A percentile compares a stretch with the other conserved stretches of the same genome.
Conservation (phyloP, 148 eudicot species). For the Arbutus unedo region DNA sequence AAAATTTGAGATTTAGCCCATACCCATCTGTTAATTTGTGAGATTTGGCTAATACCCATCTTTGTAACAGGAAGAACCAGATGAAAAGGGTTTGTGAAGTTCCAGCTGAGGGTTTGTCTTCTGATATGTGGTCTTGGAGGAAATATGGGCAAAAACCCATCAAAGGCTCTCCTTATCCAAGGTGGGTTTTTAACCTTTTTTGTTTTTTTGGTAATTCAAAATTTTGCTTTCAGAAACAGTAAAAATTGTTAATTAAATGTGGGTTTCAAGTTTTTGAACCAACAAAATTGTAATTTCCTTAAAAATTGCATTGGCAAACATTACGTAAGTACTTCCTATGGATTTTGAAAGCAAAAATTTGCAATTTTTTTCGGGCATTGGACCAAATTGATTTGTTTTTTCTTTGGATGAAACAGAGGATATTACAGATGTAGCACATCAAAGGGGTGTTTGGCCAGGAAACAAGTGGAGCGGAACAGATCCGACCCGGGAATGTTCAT, state of each 20-base stretch:
- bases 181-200: conserved; percentile 34
- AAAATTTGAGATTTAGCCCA: not conserved
- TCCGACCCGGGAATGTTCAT: conserved; percentile 90
- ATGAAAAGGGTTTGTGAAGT: conserved; percentile 82
- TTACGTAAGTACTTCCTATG: not conserved
- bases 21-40: conserved; percentile 3
- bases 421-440: conserved; percentile 45
- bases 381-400: not conserved
- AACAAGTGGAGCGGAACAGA: conserved; percentile 84
- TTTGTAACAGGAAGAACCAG: conserved; percentile 57
- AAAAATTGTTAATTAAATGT: not conserved
- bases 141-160: conserved; percentile 98
- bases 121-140: conserved; percentile 97
- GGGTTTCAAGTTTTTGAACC: not conserved
- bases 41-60: not conserved
- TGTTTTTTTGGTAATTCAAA: not conserved
- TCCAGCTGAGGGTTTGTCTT: conserved; percentile 77
- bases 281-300: not conserved
- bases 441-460: conserved; percentile 52
- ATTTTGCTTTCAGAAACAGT: not conserved
- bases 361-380: not conserved
- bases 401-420: conserved; percentile 49
- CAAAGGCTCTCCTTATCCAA: conserved; percentile 94
- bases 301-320: no score
- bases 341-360: conserved; percentile 10